Evolutionary conservation across 257 asterid species (phyloP), one percentile per base, ranked within the genome.

Genomic region (Euphrasia confusa): DNA sequence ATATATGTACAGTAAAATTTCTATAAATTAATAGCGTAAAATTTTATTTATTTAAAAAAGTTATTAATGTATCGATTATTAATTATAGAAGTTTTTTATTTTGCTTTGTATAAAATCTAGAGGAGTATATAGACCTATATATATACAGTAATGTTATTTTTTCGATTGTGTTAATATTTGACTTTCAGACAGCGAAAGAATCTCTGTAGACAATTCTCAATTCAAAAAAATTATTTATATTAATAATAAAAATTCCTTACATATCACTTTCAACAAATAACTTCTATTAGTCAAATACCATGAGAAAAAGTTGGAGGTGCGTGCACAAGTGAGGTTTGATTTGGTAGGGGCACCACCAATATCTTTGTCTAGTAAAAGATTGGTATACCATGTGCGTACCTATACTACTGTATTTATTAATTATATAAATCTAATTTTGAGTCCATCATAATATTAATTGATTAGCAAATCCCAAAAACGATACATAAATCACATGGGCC

Each of bases 141-240:
- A n/a, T n/a, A n/a, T 5, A 2, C 11, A n/a, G n/a, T n/a, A n/a
- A n/a, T n/a, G 44, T 37, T 6, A 37, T 5, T 37, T 37, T 37
- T 39, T 7, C 12, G 0, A 10, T 11, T 14, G 56, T 24, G 37
- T 54, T 47, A 26, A 50, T 58, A 11, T 48, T 54, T 65, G 61
- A 54, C 67, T 58, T 73, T 61, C 55, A 60, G 60, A 63, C 15
- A 28, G 57, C 62, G 60, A 17, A 54, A 39, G 66, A 59, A 45
- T 48, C 76, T 9, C 8, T 8, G 42, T 1, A 37, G 42, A 37
- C 42, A 37, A 37, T 37, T 37, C 0, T 1, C 3, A 37, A 37
- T 7, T 37, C 42, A 37, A 37, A 37, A 37, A 37, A 35, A 0
- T 35, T 35, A 7, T 10, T 35, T 30, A 30, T 30, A 30, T 1